These are phyloP conservation scores for Phytophthora megakarya DNA, from an alignment of 352 stramenopile genomes.

Conservation along the genomic window DNA sequence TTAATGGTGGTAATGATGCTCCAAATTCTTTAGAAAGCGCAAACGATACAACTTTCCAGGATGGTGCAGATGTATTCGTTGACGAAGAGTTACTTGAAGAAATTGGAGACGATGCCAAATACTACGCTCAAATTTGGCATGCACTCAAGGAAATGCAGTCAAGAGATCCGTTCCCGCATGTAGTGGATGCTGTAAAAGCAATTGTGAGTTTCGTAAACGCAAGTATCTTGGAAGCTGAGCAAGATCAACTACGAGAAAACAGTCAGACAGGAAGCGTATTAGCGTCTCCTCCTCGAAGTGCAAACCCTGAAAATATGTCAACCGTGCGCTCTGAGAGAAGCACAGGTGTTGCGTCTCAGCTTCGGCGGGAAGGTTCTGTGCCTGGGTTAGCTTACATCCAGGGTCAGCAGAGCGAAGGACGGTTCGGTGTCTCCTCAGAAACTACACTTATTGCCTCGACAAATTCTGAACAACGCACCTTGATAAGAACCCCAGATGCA, in stretches of 20 bases:
- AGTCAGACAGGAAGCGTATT: slow-evolving; percentile 32
- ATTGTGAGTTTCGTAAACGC: slow-evolving; percentile 72
- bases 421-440: slow-evolving; percentile 10
- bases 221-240: slow-evolving; percentile 57
- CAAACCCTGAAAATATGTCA: slow-evolving; percentile 20
- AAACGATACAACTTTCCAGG: slow-evolving; percentile 20
- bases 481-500: slow-evolving; percentile 28
- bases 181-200: slow-evolving; percentile 58
- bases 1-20: slow-evolving; percentile 15
- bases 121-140: slow-evolving; percentile 89
- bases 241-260: slow-evolving; percentile 50
- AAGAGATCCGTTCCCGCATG: slow-evolving; percentile 86
- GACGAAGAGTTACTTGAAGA: slow-evolving; percentile 47
- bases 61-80: slow-evolving; percentile 41
- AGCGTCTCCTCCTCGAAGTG: slow-evolving; percentile 34
- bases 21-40: slow-evolving; percentile 12
- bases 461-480: slow-evolving; percentile 24
- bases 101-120: slow-evolving; percentile 68
- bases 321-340: slow-evolving; percentile 25
- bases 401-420: slow-evolving; percentile 23
- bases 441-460: slow-evolving; percentile 7
- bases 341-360: slow-evolving; percentile 10
- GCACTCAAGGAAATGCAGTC: slow-evolving; percentile 85
- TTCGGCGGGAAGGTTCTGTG: slow-evolving; percentile 50
- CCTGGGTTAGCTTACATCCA: slow-evolving; percentile 29